Conservation (phyloP, 768 basidiomycete genomes). For the Lentinus brumalis region DNA sequence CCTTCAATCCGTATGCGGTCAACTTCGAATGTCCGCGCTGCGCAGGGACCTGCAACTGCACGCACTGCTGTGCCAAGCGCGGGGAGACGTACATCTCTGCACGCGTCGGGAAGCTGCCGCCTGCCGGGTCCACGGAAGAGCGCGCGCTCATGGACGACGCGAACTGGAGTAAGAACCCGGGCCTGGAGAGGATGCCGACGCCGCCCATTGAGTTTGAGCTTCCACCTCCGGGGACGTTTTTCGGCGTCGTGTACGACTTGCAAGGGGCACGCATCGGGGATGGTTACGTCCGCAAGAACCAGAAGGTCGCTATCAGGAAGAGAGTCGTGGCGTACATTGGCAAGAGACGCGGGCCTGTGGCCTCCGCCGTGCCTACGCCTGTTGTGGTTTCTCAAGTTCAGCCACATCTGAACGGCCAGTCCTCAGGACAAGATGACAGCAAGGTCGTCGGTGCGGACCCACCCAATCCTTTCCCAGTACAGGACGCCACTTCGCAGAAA, state of each 20-base stretch:
- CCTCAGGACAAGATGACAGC: not conserved
- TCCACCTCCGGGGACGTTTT: constrained; percentile 8
- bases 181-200: not conserved
- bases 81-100: constrained; percentile 48
- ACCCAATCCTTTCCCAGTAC: not conserved
- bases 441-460: not conserved
- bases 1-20: constrained; percentile 33
- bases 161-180: not conserved
- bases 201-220: no score
- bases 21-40: constrained; percentile 49
- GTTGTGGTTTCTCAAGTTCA: not conserved
- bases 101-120: constrained; percentile 7
- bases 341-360: not conserved
- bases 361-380: not conserved
- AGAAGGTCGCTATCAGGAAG: constrained; percentile 3
- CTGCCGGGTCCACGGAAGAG: constrained; percentile 11
- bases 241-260: constrained; percentile 3
- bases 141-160: constrained; percentile 1
- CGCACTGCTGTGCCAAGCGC: constrained; percentile 43
- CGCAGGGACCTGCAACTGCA: constrained; percentile 50
- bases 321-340: constrained; percentile 13
- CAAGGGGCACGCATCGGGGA: constrained; percentile 12
- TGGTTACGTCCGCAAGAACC: constrained; percentile 11
- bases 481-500: no score
- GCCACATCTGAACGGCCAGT: not conserved